These are phyloP conservation scores for Diplocarpon mali DNA, from an alignment of 2,329 filamentous ascomycete genomes.

Conservation along the genomic window DNA sequence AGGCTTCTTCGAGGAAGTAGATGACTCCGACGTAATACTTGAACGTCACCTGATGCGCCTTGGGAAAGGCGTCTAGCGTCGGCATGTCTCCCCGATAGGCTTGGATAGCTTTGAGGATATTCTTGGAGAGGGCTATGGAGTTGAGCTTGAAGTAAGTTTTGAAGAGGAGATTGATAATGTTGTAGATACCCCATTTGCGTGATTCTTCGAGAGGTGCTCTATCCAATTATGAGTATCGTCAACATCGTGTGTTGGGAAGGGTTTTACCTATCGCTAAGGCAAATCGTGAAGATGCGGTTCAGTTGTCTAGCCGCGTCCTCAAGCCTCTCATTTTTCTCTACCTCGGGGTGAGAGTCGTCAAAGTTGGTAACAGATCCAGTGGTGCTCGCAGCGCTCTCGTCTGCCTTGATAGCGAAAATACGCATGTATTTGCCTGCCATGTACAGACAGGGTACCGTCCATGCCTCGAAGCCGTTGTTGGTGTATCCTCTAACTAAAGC, in stretches of 20 bases:
- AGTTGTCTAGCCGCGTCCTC: slow-evolving; percentile 85
- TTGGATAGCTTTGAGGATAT: slow-evolving; percentile 72
- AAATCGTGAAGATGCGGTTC: slow-evolving; percentile 85
- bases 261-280: slow-evolving; percentile 76
- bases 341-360: slow-evolving; percentile 71
- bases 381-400: slow-evolving; percentile 51
- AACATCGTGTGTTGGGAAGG: background rate
- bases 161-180: slow-evolving; percentile 87
- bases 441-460: slow-evolving; percentile 89
- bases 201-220: slow-evolving; percentile 79
- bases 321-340: slow-evolving; percentile 70
- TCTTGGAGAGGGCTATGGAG: slow-evolving; percentile 78
- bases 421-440: slow-evolving; percentile 77
- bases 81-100: slow-evolving; percentile 76
- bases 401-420: slow-evolving; percentile 82
- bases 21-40: slow-evolving; percentile 93
- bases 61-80: slow-evolving; percentile 66
- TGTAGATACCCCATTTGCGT: slow-evolving; percentile 96
- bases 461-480: slow-evolving; percentile 65
- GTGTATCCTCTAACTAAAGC: slow-evolving; percentile 72
- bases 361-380: slow-evolving; percentile 38
- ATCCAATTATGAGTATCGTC: slow-evolving; percentile 5
- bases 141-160: slow-evolving; percentile 98
- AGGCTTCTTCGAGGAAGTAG: slow-evolving; percentile 91
- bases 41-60: slow-evolving; percentile 86